Conservation (phyloP, 495 filamentous ascomycete species). For the Xylaria scruposa region DNA sequence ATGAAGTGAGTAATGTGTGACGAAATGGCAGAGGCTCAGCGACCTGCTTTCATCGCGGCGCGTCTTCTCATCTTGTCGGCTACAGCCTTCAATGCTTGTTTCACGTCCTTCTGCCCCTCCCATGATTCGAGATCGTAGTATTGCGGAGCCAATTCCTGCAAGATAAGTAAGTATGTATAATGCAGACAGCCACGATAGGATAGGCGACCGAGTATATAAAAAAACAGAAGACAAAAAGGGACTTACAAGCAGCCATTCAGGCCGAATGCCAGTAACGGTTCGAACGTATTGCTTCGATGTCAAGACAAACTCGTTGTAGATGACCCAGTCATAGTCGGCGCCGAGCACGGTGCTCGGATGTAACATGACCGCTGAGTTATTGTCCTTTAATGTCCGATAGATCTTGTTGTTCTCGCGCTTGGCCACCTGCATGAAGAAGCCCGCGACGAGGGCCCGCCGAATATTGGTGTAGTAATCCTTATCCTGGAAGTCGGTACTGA, state of each 20-base stretch:
- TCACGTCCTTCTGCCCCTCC: constrained; percentile 80
- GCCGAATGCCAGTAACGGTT: constrained; percentile 69
- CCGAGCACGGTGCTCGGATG: constrained; percentile 89
- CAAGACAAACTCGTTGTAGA: constrained; percentile 98
- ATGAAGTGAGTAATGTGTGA: neutral
- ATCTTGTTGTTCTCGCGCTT: constrained; percentile 85
- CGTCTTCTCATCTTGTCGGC: constrained; percentile 76
- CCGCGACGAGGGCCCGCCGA: constrained; percentile 86
- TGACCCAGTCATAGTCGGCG: constrained; percentile 91
- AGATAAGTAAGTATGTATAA: constrained; percentile 27
- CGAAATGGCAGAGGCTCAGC: neutral
- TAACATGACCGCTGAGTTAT: constrained; percentile 79
- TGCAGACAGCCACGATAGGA: neutral
- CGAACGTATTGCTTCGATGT: constrained; percentile 93
- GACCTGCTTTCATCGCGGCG: constrained; percentile 66
- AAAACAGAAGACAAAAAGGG: neutral
- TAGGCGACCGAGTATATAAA: neutral
- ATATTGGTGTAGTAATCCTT: constrained; percentile 99
- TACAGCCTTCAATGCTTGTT: constrained; percentile 73
- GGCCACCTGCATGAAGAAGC: constrained; percentile 99
- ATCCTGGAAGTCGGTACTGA: constrained; percentile 89
- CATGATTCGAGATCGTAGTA: constrained; percentile 93
- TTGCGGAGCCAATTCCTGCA: constrained; percentile 79
- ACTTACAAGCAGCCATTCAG: constrained; percentile 91
- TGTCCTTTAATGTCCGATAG: constrained; percentile 94